These are phyloP conservation scores for Aspergillus melleus DNA, from an alignment of 2,329 filamentous ascomycete genomes.

Conservation along the genomic window DNA sequence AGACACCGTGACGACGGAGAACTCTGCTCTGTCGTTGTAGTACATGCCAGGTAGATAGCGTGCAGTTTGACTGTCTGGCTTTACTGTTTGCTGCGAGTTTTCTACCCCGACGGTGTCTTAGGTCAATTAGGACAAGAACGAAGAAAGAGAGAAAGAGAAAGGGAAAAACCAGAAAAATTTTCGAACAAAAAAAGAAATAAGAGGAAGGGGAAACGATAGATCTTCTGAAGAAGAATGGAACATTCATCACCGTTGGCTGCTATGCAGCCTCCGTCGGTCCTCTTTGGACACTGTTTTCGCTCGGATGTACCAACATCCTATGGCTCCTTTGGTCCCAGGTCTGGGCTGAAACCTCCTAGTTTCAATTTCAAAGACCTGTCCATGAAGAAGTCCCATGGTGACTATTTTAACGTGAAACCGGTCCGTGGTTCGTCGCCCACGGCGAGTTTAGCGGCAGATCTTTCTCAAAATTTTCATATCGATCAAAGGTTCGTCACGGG, in stretches of 20 bases:
- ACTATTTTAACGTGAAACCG: constrained; percentile 81
- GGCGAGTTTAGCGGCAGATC: constrained; percentile 84
- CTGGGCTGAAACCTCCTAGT: constrained; percentile 61
- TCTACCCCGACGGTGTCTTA: background rate
- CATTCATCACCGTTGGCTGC: constrained; percentile 91
- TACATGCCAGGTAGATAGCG: constrained; percentile 21
- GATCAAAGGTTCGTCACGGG: constrained; percentile 75
- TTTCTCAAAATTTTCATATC: constrained; percentile 96
- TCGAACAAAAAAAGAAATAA: background rate
- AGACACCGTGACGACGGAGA: constrained; percentile 9
- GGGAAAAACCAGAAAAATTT: background rate
- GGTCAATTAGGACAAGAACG: background rate
- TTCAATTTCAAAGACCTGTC: constrained; percentile 76
- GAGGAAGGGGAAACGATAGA: constrained; percentile 6
- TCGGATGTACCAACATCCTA: constrained; percentile 56
- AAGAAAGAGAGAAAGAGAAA: background rate
- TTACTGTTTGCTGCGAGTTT: background rate
- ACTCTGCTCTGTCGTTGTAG: constrained; percentile 17
- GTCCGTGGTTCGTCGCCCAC: constrained; percentile 85
- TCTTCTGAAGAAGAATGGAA: constrained; percentile 63
- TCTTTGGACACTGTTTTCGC: constrained; percentile 63
- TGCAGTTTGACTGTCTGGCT: constrained; percentile 3
- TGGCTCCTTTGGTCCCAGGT: constrained; percentile 52
- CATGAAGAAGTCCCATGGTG: constrained; percentile 65
- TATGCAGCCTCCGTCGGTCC: constrained; percentile 72